These are phyloP conservation scores for Celoporthe dispersa DNA, from an alignment of 2,329 filamentous ascomycete genomes.

Conservation along the genomic window DNA sequence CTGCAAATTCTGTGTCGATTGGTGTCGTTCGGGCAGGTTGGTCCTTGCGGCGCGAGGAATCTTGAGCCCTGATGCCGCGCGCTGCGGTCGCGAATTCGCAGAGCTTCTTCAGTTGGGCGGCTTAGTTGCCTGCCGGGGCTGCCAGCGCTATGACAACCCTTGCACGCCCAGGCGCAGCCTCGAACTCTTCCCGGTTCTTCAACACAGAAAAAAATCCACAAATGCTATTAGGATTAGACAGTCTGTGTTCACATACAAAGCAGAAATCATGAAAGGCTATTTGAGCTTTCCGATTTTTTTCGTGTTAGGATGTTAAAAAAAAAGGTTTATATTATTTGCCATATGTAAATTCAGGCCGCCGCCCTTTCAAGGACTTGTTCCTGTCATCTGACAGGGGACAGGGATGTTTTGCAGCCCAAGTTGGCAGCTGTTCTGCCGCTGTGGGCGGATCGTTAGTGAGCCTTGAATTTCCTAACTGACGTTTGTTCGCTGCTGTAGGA, in stretches of 20 bases:
- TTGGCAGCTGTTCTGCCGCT: conserved; percentile 9
- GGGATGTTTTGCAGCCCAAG: background rate
- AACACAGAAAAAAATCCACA: background rate
- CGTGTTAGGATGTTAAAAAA: too few relatives aligned
- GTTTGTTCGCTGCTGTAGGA: conserved; percentile 25
- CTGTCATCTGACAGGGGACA: background rate
- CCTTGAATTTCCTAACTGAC: conserved; percentile 25
- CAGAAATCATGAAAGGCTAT: background rate
- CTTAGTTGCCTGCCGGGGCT: conserved; percentile 13
- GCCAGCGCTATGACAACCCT: conserved; percentile 23
- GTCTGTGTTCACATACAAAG: background rate
- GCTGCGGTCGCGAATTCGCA: conserved; percentile 18
- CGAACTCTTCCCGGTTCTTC: background rate
- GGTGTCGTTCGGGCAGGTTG: background rate
- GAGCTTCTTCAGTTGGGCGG: conserved; percentile 6
- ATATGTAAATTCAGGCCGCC: background rate
- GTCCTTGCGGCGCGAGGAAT: conserved; percentile 15
- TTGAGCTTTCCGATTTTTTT: background rate
- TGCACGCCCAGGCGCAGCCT: background rate
- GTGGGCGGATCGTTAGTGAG: conserved; percentile 7
- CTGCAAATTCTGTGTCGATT: background rate
- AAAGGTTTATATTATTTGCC: background rate
- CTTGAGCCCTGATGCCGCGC: conserved; percentile 19
- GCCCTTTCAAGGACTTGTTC: background rate
- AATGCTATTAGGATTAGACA: background rate